Percentiles rank a stretch among this genome's conserved stretches.
Conservation (phyloP, 495 filamentous ascomycete genomes). For the Beverwykella pulmonaria region DNA sequence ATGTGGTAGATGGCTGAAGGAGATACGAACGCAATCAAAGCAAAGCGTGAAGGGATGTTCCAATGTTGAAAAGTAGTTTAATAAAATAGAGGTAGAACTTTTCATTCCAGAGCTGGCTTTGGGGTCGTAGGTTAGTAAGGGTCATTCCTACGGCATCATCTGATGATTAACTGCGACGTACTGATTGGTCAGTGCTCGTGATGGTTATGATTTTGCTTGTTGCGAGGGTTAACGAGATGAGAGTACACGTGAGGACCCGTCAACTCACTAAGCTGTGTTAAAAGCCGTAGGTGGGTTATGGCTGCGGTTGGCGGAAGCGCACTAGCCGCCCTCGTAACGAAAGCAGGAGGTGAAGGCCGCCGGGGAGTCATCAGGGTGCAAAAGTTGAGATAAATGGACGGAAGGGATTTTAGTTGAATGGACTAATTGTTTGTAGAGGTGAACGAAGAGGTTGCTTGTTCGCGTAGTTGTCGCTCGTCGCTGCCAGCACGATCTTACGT, state of each 20-base stretch:
- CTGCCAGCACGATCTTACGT: neutral
- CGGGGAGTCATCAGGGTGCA: neutral
- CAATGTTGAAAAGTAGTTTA: neutral
- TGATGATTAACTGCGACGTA: slow-evolving; percentile 26
- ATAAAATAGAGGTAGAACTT: neutral
- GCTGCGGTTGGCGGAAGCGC: neutral
- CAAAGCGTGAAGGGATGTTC: neutral
- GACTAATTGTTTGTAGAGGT: neutral
- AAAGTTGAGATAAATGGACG: neutral
- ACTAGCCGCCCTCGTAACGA: neutral
- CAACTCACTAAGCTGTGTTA: neutral
- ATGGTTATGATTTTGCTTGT: slow-evolving; percentile 18
- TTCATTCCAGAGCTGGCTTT: neutral
- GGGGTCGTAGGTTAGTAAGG: neutral
- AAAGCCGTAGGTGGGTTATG: neutral
- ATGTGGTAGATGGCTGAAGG: neutral
- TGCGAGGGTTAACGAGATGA: neutral
- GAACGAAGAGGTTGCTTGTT: neutral
- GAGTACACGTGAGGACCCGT: slow-evolving; percentile 7
- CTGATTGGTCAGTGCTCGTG: slow-evolving; percentile 23
- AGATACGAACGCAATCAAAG: neutral
- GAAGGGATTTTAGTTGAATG: neutral
- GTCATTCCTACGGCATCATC: neutral
- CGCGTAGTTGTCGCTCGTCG: neutral
- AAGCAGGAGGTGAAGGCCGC: neutral